Conservation (phyloP, 2,329 filamentous ascomycete species). For the Byssothecium circinans region DNA sequence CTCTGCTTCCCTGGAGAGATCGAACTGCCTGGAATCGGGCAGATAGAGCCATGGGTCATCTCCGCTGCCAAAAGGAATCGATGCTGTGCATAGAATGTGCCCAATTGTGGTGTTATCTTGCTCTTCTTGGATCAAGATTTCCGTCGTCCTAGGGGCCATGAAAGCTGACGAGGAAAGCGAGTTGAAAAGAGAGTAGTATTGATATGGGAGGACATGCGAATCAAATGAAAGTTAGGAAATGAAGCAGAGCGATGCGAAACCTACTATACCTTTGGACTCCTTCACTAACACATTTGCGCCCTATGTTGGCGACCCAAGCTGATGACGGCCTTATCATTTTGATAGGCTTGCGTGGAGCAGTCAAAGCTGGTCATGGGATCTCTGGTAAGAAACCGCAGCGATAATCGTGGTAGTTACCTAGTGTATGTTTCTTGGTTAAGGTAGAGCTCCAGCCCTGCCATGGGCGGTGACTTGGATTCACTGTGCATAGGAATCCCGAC, state of each 20-base stretch:
- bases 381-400: not conserved
- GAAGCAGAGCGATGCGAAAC: constrained; percentile 1
- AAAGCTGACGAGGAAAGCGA: not conserved
- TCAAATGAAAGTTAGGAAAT: not conserved
- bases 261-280: constrained; percentile 15
- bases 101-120: constrained; percentile 25
- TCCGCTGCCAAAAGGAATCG: constrained; percentile 46
- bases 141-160: constrained; percentile 8
- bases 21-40: constrained; percentile 46
- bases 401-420: not conserved
- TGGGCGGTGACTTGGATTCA: too few relatives aligned
- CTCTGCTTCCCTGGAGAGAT: constrained; percentile 43
- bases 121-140: constrained; percentile 16
- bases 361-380: constrained; percentile 1
- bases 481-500: too few relatives aligned
- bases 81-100: constrained; percentile 40
- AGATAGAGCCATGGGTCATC: constrained; percentile 47
- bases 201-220: not conserved
- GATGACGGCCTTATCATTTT: constrained; percentile 31
- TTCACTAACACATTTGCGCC: not conserved
- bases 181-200: not conserved
- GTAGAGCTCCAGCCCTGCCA: not conserved
- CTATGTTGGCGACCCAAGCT: constrained; percentile 24
- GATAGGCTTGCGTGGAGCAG: constrained; percentile 29
- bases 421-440: not conserved